A percentile compares a stretch with the other conserved stretches of the same genome.
These are phyloP conservation scores for Thecaphora thlaspeos DNA, from an alignment of 1,284 basidiomycete species.

Conservation along the genomic window DNA sequence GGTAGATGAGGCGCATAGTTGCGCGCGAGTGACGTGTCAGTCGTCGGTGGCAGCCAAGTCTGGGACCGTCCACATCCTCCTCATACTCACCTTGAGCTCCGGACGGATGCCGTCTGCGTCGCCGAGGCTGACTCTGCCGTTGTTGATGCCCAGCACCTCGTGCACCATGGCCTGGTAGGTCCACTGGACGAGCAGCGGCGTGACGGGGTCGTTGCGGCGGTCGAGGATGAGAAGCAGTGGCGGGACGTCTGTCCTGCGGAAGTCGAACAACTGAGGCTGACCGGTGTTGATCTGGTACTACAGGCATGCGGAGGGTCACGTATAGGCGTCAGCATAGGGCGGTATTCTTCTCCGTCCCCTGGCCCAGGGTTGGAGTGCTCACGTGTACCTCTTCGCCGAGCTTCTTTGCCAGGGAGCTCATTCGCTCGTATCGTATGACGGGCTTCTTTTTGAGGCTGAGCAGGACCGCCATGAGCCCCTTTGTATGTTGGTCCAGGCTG, in stretches of 20 bases:
- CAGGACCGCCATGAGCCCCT: slow-evolving; percentile 82
- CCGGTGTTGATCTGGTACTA: slow-evolving; percentile 58
- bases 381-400: slow-evolving; percentile 83
- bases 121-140: slow-evolving; percentile 83
- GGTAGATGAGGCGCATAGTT: neutral
- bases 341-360: too few relatives aligned
- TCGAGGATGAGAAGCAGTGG: slow-evolving; percentile 68
- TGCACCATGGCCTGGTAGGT: slow-evolving; percentile 99
- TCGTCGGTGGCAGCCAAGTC: too few relatives aligned
- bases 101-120: slow-evolving; percentile 81
- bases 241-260: slow-evolving; percentile 62
- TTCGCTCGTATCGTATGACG: slow-evolving; percentile 87
- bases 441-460: slow-evolving; percentile 96
- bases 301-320: neutral
- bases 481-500: slow-evolving; percentile 74
- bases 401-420: slow-evolving; percentile 86
- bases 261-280: slow-evolving; percentile 60
- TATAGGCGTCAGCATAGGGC: too few relatives aligned
- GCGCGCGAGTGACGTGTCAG: too few relatives aligned
- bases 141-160: slow-evolving; percentile 88
- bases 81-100: slow-evolving; percentile 75
- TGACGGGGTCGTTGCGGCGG: slow-evolving; percentile 94
- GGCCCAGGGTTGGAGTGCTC: too few relatives aligned
- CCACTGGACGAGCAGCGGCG: slow-evolving; percentile 96
- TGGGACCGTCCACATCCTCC: too few relatives aligned